Conservation (phyloP, 1,284 basidiomycete species). For the Sphagnurus paluster region DNA sequence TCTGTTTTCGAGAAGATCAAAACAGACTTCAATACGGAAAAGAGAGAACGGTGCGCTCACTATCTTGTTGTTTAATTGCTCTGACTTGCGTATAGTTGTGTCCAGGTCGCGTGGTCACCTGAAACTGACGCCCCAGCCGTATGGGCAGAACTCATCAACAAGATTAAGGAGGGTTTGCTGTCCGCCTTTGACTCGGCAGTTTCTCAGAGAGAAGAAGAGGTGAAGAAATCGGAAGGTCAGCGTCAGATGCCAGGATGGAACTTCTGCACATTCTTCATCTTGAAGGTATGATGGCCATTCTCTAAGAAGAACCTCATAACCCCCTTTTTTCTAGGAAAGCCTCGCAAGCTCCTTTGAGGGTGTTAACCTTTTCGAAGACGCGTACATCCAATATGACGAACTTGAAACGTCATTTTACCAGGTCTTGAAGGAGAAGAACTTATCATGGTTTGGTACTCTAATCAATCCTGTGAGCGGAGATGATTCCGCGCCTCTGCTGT, state of each 20-base stretch:
- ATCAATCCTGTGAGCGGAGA: conserved; percentile 73
- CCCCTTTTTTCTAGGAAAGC: conserved; percentile 70
- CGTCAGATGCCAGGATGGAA: conserved; percentile 93
- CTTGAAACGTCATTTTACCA: conserved; percentile 87
- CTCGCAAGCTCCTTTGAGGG: conserved; percentile 91
- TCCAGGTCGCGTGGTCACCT: conserved; percentile 73
- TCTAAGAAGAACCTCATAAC: neutral
- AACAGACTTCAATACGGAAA: conserved; percentile 90
- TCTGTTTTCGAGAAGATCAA: conserved; percentile 89
- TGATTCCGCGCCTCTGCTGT: conserved; percentile 83
- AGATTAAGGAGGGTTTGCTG: conserved; percentile 87
- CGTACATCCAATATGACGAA: conserved; percentile 88
- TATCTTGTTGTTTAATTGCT: conserved; percentile 3
- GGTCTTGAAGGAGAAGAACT: conserved; percentile 76
- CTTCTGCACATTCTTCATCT: conserved; percentile 93
- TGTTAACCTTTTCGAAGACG: conserved; percentile 88
- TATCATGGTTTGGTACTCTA: conserved; percentile 88
- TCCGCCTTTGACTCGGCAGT: conserved; percentile 82
- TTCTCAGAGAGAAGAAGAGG: conserved; percentile 81
- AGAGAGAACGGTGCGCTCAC: conserved; percentile 74
- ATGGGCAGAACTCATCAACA: conserved; percentile 89
- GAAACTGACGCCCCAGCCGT: conserved; percentile 75
- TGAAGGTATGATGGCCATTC: conserved; percentile 71
- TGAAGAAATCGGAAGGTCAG: conserved; percentile 84
- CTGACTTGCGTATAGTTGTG: conserved; percentile 55